Percentiles rank a stretch among this genome's conserved stretches.
Conservation (phyloP, 176 grass and related monocot species). For the Ampelocalamus luodianensis region DNA sequence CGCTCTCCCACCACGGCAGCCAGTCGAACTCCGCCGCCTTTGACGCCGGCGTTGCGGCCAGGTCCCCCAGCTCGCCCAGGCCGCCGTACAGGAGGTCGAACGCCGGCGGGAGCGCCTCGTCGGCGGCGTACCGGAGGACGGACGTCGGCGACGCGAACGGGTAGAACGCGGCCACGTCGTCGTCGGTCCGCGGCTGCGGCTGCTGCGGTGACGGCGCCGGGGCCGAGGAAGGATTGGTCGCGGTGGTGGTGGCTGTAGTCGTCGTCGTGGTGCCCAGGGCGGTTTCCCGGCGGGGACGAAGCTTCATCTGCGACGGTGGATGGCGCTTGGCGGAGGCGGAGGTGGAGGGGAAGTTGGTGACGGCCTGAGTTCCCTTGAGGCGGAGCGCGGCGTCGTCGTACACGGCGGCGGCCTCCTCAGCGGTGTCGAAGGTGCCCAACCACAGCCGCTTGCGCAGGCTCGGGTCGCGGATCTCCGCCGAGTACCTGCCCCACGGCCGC, state of each 20-base stretch:
- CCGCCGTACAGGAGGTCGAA: constrained; percentile 56
- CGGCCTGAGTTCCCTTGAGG: constrained; percentile 54
- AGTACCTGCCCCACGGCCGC: constrained; percentile 66
- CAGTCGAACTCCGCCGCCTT: constrained; percentile 54
- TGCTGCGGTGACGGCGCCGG: neutral
- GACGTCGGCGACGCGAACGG: constrained; percentile 55
- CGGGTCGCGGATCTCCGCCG: constrained; percentile 77
- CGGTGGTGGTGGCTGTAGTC: neutral
- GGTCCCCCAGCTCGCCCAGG: constrained; percentile 39
- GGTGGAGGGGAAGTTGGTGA: constrained; percentile 47
- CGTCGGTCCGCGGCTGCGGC: neutral
- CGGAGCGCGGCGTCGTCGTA: constrained; percentile 66
- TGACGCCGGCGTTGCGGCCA: neutral
- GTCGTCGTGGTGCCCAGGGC: neutral
- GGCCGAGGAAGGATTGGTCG: neutral
- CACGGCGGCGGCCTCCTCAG: constrained; percentile 76
- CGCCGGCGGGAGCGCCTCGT: neutral
- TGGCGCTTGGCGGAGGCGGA: neutral
- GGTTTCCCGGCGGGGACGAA: neutral
- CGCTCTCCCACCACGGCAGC: constrained; percentile 52
- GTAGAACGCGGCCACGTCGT: neutral
- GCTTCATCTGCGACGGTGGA: neutral
- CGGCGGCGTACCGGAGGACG: constrained; percentile 39
- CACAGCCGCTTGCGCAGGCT: constrained; percentile 62
- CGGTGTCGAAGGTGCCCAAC: constrained; percentile 93